Evolutionary conservation across 2,329 filamentous ascomycete genomes (phyloP).

Genomic region (Fusarium sp.): DNA sequence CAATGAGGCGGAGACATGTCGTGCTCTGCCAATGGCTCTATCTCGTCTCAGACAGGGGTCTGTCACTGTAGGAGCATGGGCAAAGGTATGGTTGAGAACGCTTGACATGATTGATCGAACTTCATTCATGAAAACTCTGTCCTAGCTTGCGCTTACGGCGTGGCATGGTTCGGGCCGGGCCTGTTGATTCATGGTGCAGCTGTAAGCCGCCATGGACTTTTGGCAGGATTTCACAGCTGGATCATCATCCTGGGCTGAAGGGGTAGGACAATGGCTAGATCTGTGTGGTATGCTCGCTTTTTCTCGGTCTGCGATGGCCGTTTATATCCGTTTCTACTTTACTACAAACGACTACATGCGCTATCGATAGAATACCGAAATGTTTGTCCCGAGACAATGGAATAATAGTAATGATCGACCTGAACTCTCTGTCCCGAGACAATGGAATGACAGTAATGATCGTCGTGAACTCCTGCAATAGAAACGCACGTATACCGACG

Average conservation of each 20-base stretch:
- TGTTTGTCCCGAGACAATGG: background rate
- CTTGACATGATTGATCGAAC: background rate
- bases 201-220: slow-evolving; percentile 10
- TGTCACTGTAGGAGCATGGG: background rate
- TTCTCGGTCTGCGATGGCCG: background rate
- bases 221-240: background rate
- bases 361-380: background rate
- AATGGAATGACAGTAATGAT: background rate
- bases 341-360: background rate
- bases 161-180: background rate
- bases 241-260: background rate
- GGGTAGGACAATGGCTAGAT: background rate
- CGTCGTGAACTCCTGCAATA: background rate
- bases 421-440: background rate
- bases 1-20: background rate
- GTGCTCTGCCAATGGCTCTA: background rate
- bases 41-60: background rate
- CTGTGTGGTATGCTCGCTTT: background rate
- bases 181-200: background rate
- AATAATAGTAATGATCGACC: background rate
- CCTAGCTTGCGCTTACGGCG: background rate
- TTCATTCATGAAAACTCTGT: background rate
- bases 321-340: background rate
- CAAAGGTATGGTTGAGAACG: background rate
- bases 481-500: fast-evolving